These are phyloP conservation scores for Harringtonia aguacate DNA, from an alignment of 2,329 filamentous ascomycete genomes.

Conservation along the genomic window DNA sequence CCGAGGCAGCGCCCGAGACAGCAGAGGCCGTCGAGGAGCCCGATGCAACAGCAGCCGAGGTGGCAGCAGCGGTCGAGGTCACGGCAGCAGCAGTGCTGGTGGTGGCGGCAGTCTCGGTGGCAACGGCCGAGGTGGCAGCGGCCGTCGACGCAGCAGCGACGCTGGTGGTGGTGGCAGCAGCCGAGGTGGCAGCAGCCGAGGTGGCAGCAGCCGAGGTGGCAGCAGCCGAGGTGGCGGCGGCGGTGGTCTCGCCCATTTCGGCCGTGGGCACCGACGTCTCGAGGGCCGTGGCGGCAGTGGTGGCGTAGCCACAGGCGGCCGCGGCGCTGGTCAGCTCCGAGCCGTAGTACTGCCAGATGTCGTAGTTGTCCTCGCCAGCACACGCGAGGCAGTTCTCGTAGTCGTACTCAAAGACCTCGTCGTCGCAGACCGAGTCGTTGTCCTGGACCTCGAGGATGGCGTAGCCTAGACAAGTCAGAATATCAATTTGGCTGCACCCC, in stretches of 20 bases:
- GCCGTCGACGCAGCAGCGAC: too few species aligned
- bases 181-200: neutral
- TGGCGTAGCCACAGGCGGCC: constrained; percentile 16
- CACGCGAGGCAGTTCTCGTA: constrained; percentile 30
- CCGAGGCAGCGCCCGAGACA: too few species aligned
- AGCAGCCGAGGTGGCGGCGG: constrained; percentile 5
- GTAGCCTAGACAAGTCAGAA: constrained; percentile 12
- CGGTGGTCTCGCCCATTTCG: constrained; percentile 10
- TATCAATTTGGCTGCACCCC: too few species aligned
- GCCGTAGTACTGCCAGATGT: constrained; percentile 32
- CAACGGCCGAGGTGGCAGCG: constrained; percentile 1
- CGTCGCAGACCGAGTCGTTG: constrained; percentile 18
- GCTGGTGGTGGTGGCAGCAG: neutral
- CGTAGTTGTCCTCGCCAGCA: constrained; percentile 24
- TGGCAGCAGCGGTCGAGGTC: neutral
- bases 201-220: neutral
- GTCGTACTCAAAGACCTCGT: constrained; percentile 24
- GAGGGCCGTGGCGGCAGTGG: constrained; percentile 11
- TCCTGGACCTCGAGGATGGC: constrained; percentile 23
- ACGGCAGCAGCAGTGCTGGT: neutral
- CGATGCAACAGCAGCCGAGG: neutral
- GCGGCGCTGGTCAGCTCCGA: constrained; percentile 19
- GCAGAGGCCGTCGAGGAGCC: too few species aligned
- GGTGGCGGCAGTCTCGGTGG: constrained; percentile 2
- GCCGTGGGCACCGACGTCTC: constrained; percentile 13